These are phyloP conservation scores for Serendipita vermifera DNA, from an alignment of 768 basidiomycete species.

Conservation along the genomic window DNA sequence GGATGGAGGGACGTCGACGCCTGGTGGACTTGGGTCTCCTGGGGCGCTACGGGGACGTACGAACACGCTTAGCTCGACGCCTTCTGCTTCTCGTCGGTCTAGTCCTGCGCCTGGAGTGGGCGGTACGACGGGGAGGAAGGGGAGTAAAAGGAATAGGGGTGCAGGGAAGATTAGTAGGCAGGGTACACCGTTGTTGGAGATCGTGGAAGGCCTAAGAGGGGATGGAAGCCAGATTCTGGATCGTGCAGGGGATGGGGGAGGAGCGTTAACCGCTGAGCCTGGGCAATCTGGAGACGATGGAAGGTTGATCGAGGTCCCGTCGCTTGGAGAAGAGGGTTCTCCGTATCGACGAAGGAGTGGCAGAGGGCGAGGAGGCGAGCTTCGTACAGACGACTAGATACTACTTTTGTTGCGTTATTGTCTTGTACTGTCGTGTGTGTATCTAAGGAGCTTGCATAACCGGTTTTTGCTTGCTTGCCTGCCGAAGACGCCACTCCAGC, in stretches of 20 bases:
- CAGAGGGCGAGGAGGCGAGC: neutral
- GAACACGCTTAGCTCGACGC: conserved; percentile 17
- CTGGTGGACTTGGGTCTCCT: conserved; percentile 11
- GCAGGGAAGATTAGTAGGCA: conserved; percentile 5
- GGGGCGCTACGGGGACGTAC: conserved; percentile 13
- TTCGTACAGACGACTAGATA: too few species aligned
- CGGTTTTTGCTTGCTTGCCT: conserved; percentile 19
- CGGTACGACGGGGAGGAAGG: neutral
- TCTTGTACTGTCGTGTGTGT: too few species aligned
- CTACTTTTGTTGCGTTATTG: too few species aligned
- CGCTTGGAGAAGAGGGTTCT: too few species aligned
- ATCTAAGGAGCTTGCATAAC: too few species aligned
- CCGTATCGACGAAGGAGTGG: too few species aligned
- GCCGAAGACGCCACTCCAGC: conserved; percentile 31
- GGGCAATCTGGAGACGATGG: neutral
- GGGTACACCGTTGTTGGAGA: conserved; percentile 5
- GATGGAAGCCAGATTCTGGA: neutral
- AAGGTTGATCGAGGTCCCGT: neutral
- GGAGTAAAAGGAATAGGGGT: neutral
- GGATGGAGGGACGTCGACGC: neutral
- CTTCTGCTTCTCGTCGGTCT: conserved; percentile 18
- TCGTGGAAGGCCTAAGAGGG: neutral
- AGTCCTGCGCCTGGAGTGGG: conserved; percentile 18
- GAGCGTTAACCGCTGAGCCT: neutral
- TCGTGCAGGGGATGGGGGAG: neutral